These are phyloP conservation scores for Dactylellina haptotyla DNA, from an alignment of 2,329 filamentous ascomycete genomes.

Conservation along the genomic window DNA sequence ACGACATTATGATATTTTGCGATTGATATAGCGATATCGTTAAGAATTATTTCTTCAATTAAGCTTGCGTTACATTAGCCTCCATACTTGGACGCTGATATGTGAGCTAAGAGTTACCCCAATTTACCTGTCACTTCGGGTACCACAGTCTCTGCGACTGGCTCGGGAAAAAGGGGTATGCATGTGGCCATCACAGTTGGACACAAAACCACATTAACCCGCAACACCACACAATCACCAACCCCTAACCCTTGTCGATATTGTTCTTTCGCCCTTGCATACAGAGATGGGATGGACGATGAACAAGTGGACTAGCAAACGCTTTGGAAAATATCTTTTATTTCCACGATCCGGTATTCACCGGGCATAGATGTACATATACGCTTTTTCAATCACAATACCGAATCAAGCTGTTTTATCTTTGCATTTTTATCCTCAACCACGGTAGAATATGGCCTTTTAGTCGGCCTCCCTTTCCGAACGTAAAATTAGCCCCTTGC, in stretches of 20 bases:
- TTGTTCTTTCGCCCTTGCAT: constrained; percentile 38
- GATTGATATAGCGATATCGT: too few species aligned
- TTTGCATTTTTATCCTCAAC: constrained; percentile 21
- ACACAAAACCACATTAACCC: constrained; percentile 33
- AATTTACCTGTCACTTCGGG: constrained; percentile 54
- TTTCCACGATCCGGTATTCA: constrained; percentile 20
- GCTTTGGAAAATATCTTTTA: not conserved
- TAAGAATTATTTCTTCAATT: too few species aligned
- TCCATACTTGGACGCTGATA: not conserved
- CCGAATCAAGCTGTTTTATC: constrained; percentile 38
- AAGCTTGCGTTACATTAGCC: constrained; percentile 26
- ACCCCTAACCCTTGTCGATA: constrained; percentile 20
- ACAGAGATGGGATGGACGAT: constrained; percentile 19
- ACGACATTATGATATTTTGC: too few species aligned
- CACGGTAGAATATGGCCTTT: constrained; percentile 14
- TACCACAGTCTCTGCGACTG: constrained; percentile 54
- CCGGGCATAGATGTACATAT: constrained; percentile 1
- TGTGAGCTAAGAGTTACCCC: constrained; percentile 12
- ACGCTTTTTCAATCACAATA: constrained; percentile 43
- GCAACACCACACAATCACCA: constrained; percentile 35
- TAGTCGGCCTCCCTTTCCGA: constrained; percentile 33
- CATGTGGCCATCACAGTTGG: constrained; percentile 51
- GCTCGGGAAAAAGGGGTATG: constrained; percentile 55
- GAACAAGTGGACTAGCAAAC: not conserved
- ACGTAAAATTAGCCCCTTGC: constrained; percentile 32